Percentiles rank a stretch among this genome's conserved stretches.
Conservation (phyloP, 2,329 filamentous ascomycete genomes). For the Lomentospora prolificans region DNA sequence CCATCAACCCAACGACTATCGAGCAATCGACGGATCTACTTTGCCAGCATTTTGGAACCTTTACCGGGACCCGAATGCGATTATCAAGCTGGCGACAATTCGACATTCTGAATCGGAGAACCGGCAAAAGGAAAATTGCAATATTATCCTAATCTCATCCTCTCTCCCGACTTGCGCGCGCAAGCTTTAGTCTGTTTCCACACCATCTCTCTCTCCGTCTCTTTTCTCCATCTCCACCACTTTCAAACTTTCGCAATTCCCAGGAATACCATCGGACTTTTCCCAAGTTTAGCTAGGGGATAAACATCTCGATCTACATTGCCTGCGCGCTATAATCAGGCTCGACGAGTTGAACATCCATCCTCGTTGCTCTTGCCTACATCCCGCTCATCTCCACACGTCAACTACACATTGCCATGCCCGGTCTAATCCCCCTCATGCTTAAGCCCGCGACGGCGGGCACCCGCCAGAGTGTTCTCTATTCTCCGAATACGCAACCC, state of each 20-base stretch:
- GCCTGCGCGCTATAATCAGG: background rate
- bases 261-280: background rate
- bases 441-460: constrained; percentile 15
- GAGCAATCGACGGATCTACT: background rate
- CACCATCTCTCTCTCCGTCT: background rate
- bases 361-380: background rate
- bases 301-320: constrained; percentile 1
- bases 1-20: background rate
- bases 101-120: background rate
- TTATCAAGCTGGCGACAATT: background rate
- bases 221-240: background rate
- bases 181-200: background rate
- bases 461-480: constrained; percentile 10
- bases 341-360: background rate
- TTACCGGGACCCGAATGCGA: background rate
- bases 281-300: background rate
- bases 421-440: constrained; percentile 22
- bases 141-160: background rate
- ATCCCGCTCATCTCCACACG: background rate
- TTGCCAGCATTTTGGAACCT: background rate
- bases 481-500: background rate
- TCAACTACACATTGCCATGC: constrained; percentile 16
- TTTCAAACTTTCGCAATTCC: background rate
- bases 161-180: background rate
- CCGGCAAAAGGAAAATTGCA: background rate